Conservation (phyloP, 1,139 yeast species). For the Komagataea norvegica region DNA sequence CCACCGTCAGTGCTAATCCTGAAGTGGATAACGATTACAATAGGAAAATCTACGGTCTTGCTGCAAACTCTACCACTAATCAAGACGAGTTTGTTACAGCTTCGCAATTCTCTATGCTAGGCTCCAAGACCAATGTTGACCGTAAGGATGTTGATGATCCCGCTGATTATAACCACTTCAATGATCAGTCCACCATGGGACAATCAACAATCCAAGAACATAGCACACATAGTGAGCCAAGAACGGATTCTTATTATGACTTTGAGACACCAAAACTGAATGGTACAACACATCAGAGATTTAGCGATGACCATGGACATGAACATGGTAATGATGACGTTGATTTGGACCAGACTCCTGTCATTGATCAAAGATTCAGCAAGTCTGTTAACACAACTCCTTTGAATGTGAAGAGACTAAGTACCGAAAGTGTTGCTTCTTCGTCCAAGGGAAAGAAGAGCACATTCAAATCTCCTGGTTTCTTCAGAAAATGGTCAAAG, state of each 20-base stretch:
- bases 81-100: conserved; percentile 42
- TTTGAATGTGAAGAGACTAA: conserved; percentile 4
- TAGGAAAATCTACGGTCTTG: conserved; percentile 24
- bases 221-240: background rate
- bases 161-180: background rate
- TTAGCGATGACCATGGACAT: too few relatives aligned
- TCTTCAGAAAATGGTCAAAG: conserved; percentile 22
- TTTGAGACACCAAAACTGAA: background rate
- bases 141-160: background rate
- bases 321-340: background rate
- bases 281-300: background rate
- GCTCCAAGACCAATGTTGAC: conserved; percentile 4
- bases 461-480: conserved; percentile 16
- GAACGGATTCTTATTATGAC: background rate
- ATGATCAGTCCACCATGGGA: background rate
- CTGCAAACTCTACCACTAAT: conserved; percentile 21
- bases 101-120: conserved; percentile 32
- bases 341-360: conserved; percentile 5
- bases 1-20: conserved; percentile 19
- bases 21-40: conserved; percentile 10
- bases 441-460: too few relatives aligned
- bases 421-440: conserved; percentile 4
- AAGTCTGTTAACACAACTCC: conserved; percentile 9
- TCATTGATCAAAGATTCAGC: conserved; percentile 5
- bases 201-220: background rate